Base-by-base conservation (phyloP, 1,139 yeast genomes). In the Sugiyamaella neomexicana region DNA sequence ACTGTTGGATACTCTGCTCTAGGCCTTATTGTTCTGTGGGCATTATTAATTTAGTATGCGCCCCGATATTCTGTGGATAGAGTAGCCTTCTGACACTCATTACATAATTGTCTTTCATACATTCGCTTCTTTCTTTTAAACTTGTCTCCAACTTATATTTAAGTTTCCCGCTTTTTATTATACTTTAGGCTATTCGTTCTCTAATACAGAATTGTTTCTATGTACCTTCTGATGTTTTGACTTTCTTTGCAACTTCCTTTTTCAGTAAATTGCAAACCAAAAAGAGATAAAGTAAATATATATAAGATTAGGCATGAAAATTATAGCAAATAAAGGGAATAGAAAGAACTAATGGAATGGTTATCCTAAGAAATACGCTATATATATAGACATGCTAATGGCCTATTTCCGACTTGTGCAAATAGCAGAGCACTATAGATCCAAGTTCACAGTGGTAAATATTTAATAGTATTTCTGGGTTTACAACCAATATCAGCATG, bases 131-230 rank as follows among this genome's bases (percentile, higher is more conserved):
- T 40, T 40, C 31, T 27, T 13, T 17, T 17, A 5, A 15, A 39
- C 45, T 27, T 40, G 39, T 43, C 13, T 46, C 31, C 25, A 38
- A 16, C 34, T 40, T 36, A 40, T 29, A 29, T 39, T 47, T 39
- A 27, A 20, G 25, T 20, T 47, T 32, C n/a, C n/a, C 8, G 5
- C 36, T 37, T 39, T 15, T 13, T 40, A 39, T 47, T 39, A 46
- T 37, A 37, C 27, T 16, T 46, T 46, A 46, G 43, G 42, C 44
- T 27, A 39, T 47, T 40, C 49, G 5, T 45, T 45, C 42, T 45
- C 49, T 23, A 45, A 36, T 45, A 32, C 49, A 45, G 17, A 20
- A 44, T 44, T 44, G 32, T 25, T 16, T 29, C 3, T 29, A 29
- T 29, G 34, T 9, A 29, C 34, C 34, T 29, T 12, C 34, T 9